Evolutionary conservation across 495 filamentous ascomycete species (phyloP).

Genomic region (Podospora pseudopauciseta): DNA sequence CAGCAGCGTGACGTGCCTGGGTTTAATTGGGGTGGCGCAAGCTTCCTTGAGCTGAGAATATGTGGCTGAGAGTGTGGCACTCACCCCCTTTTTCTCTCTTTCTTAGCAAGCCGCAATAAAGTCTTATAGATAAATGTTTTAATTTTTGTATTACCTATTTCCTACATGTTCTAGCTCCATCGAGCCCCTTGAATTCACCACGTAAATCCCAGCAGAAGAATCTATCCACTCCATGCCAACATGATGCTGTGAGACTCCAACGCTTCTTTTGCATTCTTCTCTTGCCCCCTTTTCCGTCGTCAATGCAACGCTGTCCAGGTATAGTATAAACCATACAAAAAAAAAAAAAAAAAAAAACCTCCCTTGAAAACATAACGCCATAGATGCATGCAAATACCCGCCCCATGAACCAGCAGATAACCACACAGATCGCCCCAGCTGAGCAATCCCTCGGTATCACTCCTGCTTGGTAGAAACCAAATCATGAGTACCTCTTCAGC

Average conservation of each 20-base stretch:
- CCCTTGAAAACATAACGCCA: background rate
- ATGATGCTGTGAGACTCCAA: background rate
- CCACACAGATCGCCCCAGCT: background rate
- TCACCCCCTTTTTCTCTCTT: background rate
- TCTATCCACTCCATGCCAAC: background rate
- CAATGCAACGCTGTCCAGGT: background rate
- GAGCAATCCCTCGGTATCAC: background rate
- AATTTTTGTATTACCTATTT: background rate
- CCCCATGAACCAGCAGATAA: background rate
- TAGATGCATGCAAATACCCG: background rate
- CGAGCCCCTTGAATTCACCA: background rate
- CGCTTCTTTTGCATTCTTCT: background rate
- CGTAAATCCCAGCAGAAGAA: background rate
- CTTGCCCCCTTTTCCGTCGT: background rate
- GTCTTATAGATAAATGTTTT: background rate
- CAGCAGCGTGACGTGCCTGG: background rate
- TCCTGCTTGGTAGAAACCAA: background rate
- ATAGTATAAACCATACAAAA: background rate
- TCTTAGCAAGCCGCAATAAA: background rate
- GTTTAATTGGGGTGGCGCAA: background rate
- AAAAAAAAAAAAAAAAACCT: no score
- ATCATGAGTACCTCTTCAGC: constrained; percentile 39
- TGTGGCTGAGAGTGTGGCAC: background rate
- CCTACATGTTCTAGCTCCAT: background rate
- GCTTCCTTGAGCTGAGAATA: background rate